Conservation (phyloP, 768 basidiomycete genomes). For the Boletales sp. region DNA sequence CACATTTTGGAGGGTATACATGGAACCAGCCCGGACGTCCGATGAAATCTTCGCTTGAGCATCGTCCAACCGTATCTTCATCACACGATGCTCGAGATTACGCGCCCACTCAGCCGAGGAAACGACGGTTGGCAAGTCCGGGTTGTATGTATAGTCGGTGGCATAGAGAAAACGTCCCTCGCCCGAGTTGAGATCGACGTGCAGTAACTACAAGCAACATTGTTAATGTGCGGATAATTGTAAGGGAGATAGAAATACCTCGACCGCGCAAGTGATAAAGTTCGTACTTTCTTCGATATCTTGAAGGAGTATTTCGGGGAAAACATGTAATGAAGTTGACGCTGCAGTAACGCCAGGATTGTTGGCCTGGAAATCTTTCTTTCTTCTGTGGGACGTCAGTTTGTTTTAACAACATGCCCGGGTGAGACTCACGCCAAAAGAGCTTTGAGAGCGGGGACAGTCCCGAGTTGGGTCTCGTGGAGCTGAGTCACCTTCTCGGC, state of each 20-base stretch:
- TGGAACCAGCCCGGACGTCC: slow-evolving; percentile 37
- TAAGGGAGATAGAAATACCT: slow-evolving; percentile 37
- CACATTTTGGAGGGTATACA: slow-evolving; percentile 49
- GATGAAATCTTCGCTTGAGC: slow-evolving; percentile 41
- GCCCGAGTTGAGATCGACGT: slow-evolving; percentile 31
- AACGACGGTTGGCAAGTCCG: slow-evolving; percentile 34
- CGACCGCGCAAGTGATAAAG: slow-evolving; percentile 55
- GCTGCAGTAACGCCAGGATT: slow-evolving; percentile 16
- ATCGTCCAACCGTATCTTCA: slow-evolving; percentile 51
- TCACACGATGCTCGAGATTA: slow-evolving; percentile 47
- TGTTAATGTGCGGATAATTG: background rate
- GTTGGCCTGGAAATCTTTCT: slow-evolving; percentile 35
- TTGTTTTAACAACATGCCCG: background rate
- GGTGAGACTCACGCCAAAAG: slow-evolving; percentile 47
- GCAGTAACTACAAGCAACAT: slow-evolving; percentile 41
- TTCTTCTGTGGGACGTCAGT: slow-evolving; percentile 41
- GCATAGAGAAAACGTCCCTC: slow-evolving; percentile 46
- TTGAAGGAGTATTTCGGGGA: slow-evolving; percentile 45
- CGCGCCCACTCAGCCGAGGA: slow-evolving; percentile 35
- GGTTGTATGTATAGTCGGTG: slow-evolving; percentile 62
- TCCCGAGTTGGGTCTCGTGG: slow-evolving; percentile 36
- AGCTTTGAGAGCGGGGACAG: slow-evolving; percentile 38
- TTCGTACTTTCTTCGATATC: slow-evolving; percentile 39
- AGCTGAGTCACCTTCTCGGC: slow-evolving; percentile 41
- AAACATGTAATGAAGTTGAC: slow-evolving; percentile 27